These are phyloP conservation scores for Phylloporus sp. DNA, from an alignment of 768 basidiomycete genomes.

Conservation along the genomic window DNA sequence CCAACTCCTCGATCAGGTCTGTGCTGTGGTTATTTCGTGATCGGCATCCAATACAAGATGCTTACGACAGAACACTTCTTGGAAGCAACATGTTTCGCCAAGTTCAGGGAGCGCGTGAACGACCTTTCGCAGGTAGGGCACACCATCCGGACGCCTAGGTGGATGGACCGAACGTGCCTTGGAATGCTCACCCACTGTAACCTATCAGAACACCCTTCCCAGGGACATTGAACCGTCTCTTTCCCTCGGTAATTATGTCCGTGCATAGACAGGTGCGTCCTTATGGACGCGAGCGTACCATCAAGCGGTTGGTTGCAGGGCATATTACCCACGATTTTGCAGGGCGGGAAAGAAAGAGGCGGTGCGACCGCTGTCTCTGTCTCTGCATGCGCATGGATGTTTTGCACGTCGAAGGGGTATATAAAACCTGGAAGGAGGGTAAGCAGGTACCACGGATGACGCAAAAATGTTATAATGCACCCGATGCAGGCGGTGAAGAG, in stretches of 20 bases:
- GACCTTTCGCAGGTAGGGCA: constrained; percentile 8
- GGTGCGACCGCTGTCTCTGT: not conserved
- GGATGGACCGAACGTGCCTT: constrained; percentile 9
- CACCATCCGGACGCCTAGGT: constrained; percentile 5
- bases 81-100: constrained; percentile 10
- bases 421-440: not conserved
- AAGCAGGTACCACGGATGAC: not conserved
- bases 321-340: not conserved
- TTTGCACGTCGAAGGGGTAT: not conserved
- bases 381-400: not conserved
- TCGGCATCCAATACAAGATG: not conserved
- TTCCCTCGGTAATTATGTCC: constrained; percentile 2
- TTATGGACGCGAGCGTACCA: not conserved
- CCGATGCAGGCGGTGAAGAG: not conserved
- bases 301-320: constrained; percentile 1
- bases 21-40: not conserved
- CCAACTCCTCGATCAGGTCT: not conserved
- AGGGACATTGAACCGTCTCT: constrained; percentile 4
- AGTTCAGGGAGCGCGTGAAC: constrained; percentile 9
- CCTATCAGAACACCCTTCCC: constrained; percentile 3
- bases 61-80: constrained; percentile 3
- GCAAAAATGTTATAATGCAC: not conserved
- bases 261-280: constrained; percentile 3
- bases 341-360: not conserved
- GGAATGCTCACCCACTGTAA: constrained; percentile 10